A percentile compares a stretch with the other conserved stretches of the same genome.
phyloP scores from a whole-genome alignment of 31 red algal genomes.

The Endocladia muricata region DNA sequence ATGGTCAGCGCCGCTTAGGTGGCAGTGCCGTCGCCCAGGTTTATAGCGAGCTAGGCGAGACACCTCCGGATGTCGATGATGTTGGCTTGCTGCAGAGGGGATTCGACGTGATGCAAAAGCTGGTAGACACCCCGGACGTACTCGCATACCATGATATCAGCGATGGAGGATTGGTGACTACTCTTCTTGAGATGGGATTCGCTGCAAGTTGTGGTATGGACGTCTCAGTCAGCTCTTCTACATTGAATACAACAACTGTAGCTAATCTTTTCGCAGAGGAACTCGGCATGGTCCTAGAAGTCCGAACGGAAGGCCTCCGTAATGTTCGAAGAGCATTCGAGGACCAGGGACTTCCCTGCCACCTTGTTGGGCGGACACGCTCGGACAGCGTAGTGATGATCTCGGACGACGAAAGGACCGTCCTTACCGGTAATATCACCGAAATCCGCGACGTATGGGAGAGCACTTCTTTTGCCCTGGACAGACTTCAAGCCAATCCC shows the following conservation, averaged over 20 bases:
- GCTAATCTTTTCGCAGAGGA: constrained; percentile 84
- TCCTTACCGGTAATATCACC: constrained; percentile 62
- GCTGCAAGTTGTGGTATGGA: constrained; percentile 96
- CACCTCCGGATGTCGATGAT: constrained; percentile 81
- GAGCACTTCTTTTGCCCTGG: constrained; percentile 87
- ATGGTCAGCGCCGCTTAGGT: constrained; percentile 75
- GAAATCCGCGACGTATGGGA: constrained; percentile 89
- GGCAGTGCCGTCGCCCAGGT: constrained; percentile 90
- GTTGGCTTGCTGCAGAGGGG: constrained; percentile 39
- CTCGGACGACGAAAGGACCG: constrained; percentile 4
- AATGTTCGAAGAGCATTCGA: constrained; percentile 27
- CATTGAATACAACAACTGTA: constrained; percentile 11
- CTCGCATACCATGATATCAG: constrained; percentile 96
- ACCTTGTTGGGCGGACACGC: constrained; percentile 52
- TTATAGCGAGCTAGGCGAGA: constrained; percentile 68
- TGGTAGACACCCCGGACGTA: constrained; percentile 35
- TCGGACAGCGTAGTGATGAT: constrained; percentile 52
- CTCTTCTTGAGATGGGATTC: constrained; percentile 97
- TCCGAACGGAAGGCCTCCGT: constrained; percentile 10
- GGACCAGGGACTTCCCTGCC: constrained; percentile 51
- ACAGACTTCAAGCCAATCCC: constrained; percentile 76
- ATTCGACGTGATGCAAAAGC: constrained; percentile 78
- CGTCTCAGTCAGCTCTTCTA: constrained; percentile 36
- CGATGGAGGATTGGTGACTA: constrained; percentile 85
- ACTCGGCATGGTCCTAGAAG: constrained; percentile 93